Percentiles rank a stretch among this genome's conserved stretches.
Evolutionary conservation across 75 land plant species (phyloP).

Genomic region (Picea sitchensis): DNA sequence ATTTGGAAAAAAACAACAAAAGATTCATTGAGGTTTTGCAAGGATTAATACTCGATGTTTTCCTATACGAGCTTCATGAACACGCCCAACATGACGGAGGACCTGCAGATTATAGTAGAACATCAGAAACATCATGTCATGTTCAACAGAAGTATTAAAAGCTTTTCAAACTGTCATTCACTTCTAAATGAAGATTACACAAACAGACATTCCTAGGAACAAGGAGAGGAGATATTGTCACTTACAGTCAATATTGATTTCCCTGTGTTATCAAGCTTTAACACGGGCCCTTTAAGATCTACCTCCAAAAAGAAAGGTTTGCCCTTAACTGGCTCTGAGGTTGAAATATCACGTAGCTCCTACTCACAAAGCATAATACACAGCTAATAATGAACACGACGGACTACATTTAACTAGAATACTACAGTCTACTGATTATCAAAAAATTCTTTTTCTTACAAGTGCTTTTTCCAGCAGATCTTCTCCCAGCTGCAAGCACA

Average conservation of each 20-base stretch:
- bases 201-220: background rate
- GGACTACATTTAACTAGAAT: background rate
- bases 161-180: background rate
- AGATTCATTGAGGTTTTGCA: conserved; percentile 31
- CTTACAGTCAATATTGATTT: conserved; percentile 91
- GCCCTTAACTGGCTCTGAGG: conserved; percentile 67
- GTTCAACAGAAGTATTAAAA: background rate
- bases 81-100: conserved; percentile 88
- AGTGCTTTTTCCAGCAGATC: conserved; percentile 64
- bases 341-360: conserved; percentile 91
- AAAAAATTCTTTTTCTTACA: conserved; percentile 38
- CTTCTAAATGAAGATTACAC: background rate
- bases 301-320: conserved; percentile 88
- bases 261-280: conserved; percentile 93
- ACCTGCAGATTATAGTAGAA: conserved; percentile 37
- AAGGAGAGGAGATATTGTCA: background rate
- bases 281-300: conserved; percentile 78
- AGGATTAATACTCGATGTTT: conserved; percentile 75
- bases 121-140: background rate
- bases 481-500: conserved; percentile 62
- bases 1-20: too few relatives aligned
- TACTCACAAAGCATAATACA: conserved; percentile 21
- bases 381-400: too few relatives aligned
- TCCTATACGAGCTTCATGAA: conserved; percentile 76
- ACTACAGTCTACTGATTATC: background rate